Evolutionary conservation across 2,329 filamentous ascomycete species (phyloP), one percentile per base, ranked within the genome.

Genomic region (Trichoderma sp.): DNA sequence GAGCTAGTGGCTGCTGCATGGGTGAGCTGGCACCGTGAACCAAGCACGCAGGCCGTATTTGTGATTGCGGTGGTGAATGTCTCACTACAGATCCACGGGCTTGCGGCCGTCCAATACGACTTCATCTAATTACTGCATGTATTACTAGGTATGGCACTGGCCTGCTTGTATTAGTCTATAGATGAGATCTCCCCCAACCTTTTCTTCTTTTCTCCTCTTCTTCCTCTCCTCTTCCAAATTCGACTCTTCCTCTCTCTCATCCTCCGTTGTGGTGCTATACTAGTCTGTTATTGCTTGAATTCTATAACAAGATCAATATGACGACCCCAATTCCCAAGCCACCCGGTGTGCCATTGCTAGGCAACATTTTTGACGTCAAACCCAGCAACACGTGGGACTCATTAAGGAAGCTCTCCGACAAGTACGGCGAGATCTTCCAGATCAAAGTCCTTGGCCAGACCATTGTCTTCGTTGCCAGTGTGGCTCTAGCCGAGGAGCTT

Each of bases 401-500:
- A 1, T 75, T 82, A 36, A 82, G 80, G 76, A 77, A 74, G 53
- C 79, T 82, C 0, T 74, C 79, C 0, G 80, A 82, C 61, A 74
- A 79, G 68, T 75, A 82, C 62, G 80, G 80, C 30, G 81, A 82
- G 30, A 82, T 82, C 68, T 82, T 82, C 73, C 77, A 82, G 74
- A 76, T 82, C 76, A 82, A 78, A 28, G 75, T 81, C 6, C 74
- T 82, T 4, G 76, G 77, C 23, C 75, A 79, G 9, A 79, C 77
- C 26, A 74, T 82, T 23, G 75, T 81, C 36, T 88, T 88, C 72
- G 81, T 86, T 7, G 85, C 85, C 13, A 83, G 85, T 66, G 80
- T 79, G 8, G 83, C 81, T n/a, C 81, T 88, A 8, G 82, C 85
- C 28, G 80, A 82, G 28, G 86, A 86, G 75, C 77, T 87, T 2